Base-by-base conservation (phyloP, 768 basidiomycete genomes). In the Leucocoprinus leucothites region DNA sequence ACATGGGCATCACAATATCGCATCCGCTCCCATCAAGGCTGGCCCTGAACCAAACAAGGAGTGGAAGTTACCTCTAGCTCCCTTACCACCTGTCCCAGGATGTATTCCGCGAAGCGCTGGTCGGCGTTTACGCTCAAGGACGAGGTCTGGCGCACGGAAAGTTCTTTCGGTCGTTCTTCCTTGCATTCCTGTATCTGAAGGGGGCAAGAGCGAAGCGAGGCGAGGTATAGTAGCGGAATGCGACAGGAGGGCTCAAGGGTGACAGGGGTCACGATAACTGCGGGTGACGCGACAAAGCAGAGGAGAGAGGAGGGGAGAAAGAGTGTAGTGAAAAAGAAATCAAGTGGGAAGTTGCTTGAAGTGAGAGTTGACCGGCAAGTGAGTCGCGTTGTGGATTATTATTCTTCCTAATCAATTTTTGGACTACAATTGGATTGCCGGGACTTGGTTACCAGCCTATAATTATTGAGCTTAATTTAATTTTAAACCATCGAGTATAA, bases 101-200 rank as follows among this genome's bases (percentile, higher is more conserved):
- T 31, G 31, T 31, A 31, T 31, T 31, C 46, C 46, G 38, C 14
- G 21, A 24, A 1, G 6, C 24, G 3, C 38, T 21, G 14, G 38
- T 48, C 18, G 25, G 4, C 18, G n/a, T 7, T n/a, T 7, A 56
- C 3, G 34, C 16, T 9, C n/a, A 7, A 47, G 28, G 6, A 35
- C 40, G 3, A 28, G 28, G 3, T 41, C 40, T 4, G 28, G 28
- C 3, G 25, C 14, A 16, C 18, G 46, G 18, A 48, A 22, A 13
- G 7, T 56, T 28, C 40, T 56, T 35, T 48, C 54, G 2, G 26
- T 42, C 22, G 43, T 56, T 28, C 24, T 56, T 18, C 54, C 54
- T 5, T 56, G 54, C 31, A 48, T 56, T 22, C 54, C 54, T 36
- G 26, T 48, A 16, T 24, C 25, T 18, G 5, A 24, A 48, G 31